Evolutionary conservation across 768 basidiomycete genomes (phyloP).

Genomic region (Tylopilus vinaceipallidus): DNA sequence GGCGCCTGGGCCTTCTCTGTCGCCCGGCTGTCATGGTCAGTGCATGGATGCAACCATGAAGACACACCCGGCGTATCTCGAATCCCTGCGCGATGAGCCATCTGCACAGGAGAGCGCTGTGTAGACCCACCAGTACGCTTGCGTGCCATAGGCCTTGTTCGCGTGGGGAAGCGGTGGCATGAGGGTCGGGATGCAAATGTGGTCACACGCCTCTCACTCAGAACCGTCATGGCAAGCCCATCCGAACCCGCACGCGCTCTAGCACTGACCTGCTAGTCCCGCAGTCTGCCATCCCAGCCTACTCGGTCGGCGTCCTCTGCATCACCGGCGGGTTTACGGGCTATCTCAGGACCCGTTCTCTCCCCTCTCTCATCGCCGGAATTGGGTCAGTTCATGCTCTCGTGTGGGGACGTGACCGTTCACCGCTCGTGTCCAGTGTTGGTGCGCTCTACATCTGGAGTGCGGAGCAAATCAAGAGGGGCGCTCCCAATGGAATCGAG

Average conservation of each 20-base stretch:
- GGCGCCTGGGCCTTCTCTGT: slow-evolving; percentile 55
- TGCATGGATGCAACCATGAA: too few relatives aligned
- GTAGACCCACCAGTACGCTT: slow-evolving; percentile 60
- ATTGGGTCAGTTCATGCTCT: slow-evolving; percentile 51
- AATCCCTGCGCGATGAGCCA: slow-evolving; percentile 48
- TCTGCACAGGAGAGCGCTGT: neutral
- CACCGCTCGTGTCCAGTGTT: slow-evolving; percentile 45
- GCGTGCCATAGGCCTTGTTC: slow-evolving; percentile 68
- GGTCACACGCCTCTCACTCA: slow-evolving; percentile 15
- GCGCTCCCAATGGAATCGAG: slow-evolving; percentile 72
- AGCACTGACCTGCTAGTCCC: slow-evolving; percentile 26
- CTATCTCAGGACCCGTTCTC: slow-evolving; percentile 66
- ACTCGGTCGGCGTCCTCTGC: slow-evolving; percentile 73
- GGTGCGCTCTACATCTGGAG: slow-evolving; percentile 80
- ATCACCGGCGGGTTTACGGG: slow-evolving; percentile 75
- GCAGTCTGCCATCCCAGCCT: slow-evolving; percentile 81
- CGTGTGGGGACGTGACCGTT: neutral
- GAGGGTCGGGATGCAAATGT: slow-evolving; percentile 1
- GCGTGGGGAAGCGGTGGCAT: slow-evolving; percentile 52
- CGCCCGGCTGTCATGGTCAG: slow-evolving; percentile 2
- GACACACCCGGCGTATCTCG: slow-evolving; percentile 63
- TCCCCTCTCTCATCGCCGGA: slow-evolving; percentile 83
- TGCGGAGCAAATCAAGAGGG: slow-evolving; percentile 71
- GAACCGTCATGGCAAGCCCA: slow-evolving; percentile 28
- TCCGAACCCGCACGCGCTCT: neutral